Conservation (phyloP, 768 basidiomycete genomes). For the Xerocomus spinulosus region DNA sequence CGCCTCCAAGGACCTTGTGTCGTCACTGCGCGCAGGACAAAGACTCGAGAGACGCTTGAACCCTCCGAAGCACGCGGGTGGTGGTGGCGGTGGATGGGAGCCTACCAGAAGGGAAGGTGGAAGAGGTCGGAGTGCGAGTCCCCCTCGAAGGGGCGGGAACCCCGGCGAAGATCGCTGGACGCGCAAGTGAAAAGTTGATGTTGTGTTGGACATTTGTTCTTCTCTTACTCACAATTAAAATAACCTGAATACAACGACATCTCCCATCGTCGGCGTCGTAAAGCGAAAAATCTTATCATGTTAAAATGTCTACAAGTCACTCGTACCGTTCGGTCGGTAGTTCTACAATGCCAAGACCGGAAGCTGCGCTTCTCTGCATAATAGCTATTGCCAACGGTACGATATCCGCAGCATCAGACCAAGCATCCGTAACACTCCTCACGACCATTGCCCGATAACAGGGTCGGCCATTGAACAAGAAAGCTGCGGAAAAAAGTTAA, state of each 20-base stretch:
- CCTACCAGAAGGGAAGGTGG: constrained; percentile 65
- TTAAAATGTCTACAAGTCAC: neutral
- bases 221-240: neutral
- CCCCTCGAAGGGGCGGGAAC: constrained; percentile 53
- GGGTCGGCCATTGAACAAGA: constrained; percentile 84
- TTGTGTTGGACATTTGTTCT: neutral
- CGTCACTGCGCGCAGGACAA: constrained; percentile 76
- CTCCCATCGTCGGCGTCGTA: neutral
- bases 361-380: neutral
- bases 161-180: constrained; percentile 78
- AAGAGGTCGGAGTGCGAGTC: constrained; percentile 72
- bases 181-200: constrained; percentile 40
- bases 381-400: neutral
- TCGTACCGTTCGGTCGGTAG: neutral
- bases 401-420: constrained; percentile 39
- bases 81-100: constrained; percentile 84
- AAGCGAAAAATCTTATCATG: neutral
- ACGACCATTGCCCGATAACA: constrained; percentile 37
- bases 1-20: constrained; percentile 80
- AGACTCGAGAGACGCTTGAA: constrained; percentile 75
- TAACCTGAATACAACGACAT: neutral
- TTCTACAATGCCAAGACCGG: neutral
- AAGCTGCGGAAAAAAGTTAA: constrained; percentile 46
- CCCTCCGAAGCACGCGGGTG: constrained; percentile 56
- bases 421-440: constrained; percentile 62